A percentile compares a stretch with the other conserved stretches of the same genome.
Evolutionary conservation across 768 basidiomycete genomes (phyloP).

Genomic region (Erythrobasidium yunnanense): DNA sequence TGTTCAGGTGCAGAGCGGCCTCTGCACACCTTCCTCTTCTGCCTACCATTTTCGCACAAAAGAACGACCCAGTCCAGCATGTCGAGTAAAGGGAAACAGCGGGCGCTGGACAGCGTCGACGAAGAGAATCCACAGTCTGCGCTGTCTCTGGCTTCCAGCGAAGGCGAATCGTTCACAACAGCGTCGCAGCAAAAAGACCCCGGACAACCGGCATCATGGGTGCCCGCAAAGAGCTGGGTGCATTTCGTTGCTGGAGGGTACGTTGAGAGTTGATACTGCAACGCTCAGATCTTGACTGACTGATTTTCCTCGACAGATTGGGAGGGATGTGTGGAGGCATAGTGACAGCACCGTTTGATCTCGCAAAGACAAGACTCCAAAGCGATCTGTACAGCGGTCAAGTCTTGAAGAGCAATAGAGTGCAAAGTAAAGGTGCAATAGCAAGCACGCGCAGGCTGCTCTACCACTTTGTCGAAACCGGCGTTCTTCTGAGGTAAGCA

Average conservation of each 20-base stretch:
- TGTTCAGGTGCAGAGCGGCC: too few relatives aligned
- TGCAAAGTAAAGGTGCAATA: neutral
- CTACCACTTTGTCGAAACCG: constrained; percentile 91
- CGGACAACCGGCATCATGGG: neutral
- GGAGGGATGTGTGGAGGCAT: constrained; percentile 97
- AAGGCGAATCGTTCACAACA: constrained; percentile 7
- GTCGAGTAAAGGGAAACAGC: neutral
- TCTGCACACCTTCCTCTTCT: too few relatives aligned
- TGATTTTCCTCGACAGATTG: constrained; percentile 48
- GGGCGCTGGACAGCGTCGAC: neutral
- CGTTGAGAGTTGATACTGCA: neutral
- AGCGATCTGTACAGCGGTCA: constrained; percentile 51
- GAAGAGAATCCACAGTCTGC: neutral
- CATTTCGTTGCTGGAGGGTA: constrained; percentile 39
- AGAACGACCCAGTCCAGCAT: neutral
- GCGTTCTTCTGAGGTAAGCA: constrained; percentile 69
- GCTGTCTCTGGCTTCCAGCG: constrained; percentile 9
- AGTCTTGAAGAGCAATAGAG: neutral
- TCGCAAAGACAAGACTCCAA: constrained; percentile 93
- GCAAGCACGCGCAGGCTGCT: constrained; percentile 48
- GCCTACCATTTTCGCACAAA: too few relatives aligned
- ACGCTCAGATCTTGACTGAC: neutral
- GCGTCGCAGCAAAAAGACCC: neutral
- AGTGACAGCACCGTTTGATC: constrained; percentile 93
- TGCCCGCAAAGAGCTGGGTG: constrained; percentile 24